Evolutionary conservation across 116 monocot species (phyloP), one percentile per base, ranked within the genome.

Genomic region (Posidonia oceanica): DNA sequence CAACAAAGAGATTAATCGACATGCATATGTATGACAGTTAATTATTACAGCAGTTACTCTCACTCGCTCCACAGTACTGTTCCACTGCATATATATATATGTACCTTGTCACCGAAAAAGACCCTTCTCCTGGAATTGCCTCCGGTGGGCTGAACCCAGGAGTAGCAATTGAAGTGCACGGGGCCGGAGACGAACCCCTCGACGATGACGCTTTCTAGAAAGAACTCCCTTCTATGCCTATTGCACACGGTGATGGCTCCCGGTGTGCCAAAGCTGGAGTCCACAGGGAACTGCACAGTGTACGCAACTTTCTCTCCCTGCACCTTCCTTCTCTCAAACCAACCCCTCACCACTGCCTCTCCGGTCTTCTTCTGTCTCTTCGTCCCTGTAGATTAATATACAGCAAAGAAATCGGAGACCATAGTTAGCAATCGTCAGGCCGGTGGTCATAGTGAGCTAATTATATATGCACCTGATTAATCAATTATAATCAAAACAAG

Each of bases 61-160:
- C 29, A 29, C 29, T 29, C n/a, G n/a, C n/a, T n/a, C n/a, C n/a
- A n/a, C n/a, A n/a, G n/a, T n/a, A n/a, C n/a, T n/a, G n/a, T n/a
- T n/a, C n/a, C n/a, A n/a, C n/a, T n/a, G n/a, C n/a, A n/a, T n/a
- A n/a, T n/a, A n/a, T 14, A 68, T 23, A 5, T 2, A 36, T 1
- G 29, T 68, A 95, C 95, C 89, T 91, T 86, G 73, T 88, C 87
- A 53, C 51, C 76, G 75, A 96, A 96, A 72, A 96, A 91, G 70
- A 96, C 70, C 53, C 95, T 81, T 54, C 77, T 82, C 51, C 71
- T 69, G 36, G 75, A 66, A 54, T 66, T 71, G 60, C 84, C 76
- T 54, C 75, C 85, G 38, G 74, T 78, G 36, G 91, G 76, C 52
- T 96, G 95, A 11, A 96, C 85, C 95, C 95, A 96, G 7, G 95